Evolutionary conservation across 164 flowering plant species (phyloP).

Genomic region (Tinospora cordifolia): DNA sequence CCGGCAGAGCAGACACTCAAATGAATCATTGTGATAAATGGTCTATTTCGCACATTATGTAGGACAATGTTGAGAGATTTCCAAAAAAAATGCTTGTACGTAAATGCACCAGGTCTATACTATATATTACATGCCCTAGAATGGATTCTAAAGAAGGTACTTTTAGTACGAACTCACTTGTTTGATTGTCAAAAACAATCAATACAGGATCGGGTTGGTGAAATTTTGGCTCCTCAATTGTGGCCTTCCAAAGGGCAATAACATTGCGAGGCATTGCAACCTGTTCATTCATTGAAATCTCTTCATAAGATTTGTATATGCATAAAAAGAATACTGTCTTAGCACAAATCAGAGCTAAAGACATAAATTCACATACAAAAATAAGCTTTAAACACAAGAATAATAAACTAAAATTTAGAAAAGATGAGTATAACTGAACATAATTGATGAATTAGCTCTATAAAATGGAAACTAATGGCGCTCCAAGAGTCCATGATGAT

Average conservation of each 20-base stretch:
- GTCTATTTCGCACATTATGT: too few relatives aligned
- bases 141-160: background rate
- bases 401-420: too few relatives aligned
- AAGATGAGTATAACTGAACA: too few relatives aligned
- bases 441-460: too few relatives aligned
- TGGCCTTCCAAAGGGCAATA: constrained; percentile 72
- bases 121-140: background rate
- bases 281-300: constrained; percentile 28
- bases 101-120: background rate
- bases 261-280: constrained; percentile 70
- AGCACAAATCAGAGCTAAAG: background rate
- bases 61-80: background rate
- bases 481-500: too few relatives aligned
- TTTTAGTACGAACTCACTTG: constrained; percentile 29
- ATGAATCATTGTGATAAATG: background rate
- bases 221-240: constrained; percentile 64
- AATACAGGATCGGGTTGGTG: constrained; percentile 60
- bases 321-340: background rate
- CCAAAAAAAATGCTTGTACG: background rate
- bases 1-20: background rate
- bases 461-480: too few relatives aligned
- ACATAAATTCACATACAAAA: background rate
- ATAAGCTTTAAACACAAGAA: too few relatives aligned
- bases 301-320: background rate
- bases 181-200: constrained; percentile 36